A percentile compares a stretch with the other conserved stretches of the same genome.
These are phyloP conservation scores for Myxozyma udenii DNA, from an alignment of 805 yeast genomes.

Conservation along the genomic window DNA sequence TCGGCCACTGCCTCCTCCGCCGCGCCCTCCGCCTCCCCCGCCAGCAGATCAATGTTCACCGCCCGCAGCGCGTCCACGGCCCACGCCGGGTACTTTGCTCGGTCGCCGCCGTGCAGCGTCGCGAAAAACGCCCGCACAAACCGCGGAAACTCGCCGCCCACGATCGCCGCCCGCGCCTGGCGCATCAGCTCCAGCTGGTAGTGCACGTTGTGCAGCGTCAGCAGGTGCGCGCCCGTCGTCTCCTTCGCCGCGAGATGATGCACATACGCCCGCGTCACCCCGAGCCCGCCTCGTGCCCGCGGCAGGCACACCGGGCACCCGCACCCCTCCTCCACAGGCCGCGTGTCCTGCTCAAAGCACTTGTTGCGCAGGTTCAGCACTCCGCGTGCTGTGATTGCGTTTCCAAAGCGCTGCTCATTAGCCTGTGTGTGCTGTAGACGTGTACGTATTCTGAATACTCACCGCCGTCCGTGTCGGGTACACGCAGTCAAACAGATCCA, in stretches of 20 bases:
- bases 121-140: conserved; percentile 41
- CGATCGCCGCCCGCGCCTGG: conserved; percentile 41
- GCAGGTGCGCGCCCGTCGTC: conserved; percentile 46
- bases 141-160: conserved; percentile 40
- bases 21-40: no score
- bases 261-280: conserved; percentile 42
- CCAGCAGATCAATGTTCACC: conserved; percentile 40
- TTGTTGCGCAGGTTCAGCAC: conserved; percentile 39
- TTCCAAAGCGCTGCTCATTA: conserved; percentile 41
- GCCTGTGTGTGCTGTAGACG: not conserved
- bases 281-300: conserved; percentile 38
- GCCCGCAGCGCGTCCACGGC: conserved; percentile 42
- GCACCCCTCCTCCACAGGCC: conserved; percentile 44
- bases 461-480: conserved; percentile 45
- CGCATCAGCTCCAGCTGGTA: conserved; percentile 46
- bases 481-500: conserved; percentile 48
- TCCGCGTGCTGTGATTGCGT: conserved; percentile 44
- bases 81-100: conserved; percentile 42
- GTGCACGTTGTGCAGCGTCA: conserved; percentile 45
- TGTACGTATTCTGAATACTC: not conserved
- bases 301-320: conserved; percentile 43
- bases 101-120: conserved; percentile 38
- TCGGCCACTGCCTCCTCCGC: no score
- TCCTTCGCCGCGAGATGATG: conserved; percentile 42
- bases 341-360: conserved; percentile 38